Percentiles rank a stretch among this genome's conserved stretches.
phyloP scores from a whole-genome alignment of 306 rosid species.

The Echinosophora koreensis region DNA sequence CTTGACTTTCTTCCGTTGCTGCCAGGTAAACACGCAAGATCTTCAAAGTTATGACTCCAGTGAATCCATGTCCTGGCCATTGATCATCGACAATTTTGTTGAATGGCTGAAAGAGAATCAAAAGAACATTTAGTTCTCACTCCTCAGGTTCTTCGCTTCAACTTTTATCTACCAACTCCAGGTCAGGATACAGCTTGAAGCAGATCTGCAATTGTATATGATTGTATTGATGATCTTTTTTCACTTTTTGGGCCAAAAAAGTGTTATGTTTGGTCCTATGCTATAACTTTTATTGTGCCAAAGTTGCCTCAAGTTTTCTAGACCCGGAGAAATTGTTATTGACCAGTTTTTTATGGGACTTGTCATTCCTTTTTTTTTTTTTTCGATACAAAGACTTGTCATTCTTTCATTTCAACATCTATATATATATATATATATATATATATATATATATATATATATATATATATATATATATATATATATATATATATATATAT shows the following conservation, averaged over 20 bases:
- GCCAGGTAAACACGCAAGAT: slow-evolving; percentile 52
- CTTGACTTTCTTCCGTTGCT: slow-evolving; percentile 6
- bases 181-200: neutral
- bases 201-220: slow-evolving; percentile 15
- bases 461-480: too few species aligned
- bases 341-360: too few species aligned
- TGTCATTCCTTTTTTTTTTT: too few species aligned
- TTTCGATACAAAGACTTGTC: too few species aligned
- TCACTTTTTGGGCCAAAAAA: neutral
- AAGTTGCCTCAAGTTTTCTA: too few species aligned
- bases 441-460: too few species aligned
- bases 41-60: slow-evolving; percentile 48
- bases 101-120: slow-evolving; percentile 54
- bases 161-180: neutral
- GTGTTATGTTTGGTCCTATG: neutral
- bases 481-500: too few species aligned
- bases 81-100: slow-evolving; percentile 55
- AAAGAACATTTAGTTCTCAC: neutral
- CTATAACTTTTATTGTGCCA: too few species aligned
- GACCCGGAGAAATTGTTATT: too few species aligned
- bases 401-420: too few species aligned
- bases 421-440: too few species aligned
- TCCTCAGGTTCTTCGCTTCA: neutral
- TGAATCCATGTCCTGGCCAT: slow-evolving; percentile 50
- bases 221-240: slow-evolving; percentile 6